phyloP scores from a whole-genome alignment of 768 basidiomycete species.

The Asterophora lycoperdoides region DNA sequence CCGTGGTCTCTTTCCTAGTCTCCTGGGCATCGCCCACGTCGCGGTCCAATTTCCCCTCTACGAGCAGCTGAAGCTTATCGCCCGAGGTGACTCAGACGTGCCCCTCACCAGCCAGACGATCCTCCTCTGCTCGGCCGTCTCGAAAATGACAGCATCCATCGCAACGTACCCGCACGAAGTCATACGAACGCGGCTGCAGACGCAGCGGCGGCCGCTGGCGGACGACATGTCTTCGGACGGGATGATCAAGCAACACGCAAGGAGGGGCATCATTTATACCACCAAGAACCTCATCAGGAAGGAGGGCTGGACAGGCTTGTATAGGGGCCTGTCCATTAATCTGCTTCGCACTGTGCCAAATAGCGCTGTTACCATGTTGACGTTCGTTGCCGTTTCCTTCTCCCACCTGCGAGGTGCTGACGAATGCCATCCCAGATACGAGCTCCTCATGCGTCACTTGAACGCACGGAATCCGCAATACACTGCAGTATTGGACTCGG shows the following conservation, averaged over 20 bases:
- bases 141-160: slow-evolving; percentile 94
- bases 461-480: slow-evolving; percentile 28
- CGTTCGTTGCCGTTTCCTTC: slow-evolving; percentile 44
- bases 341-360: slow-evolving; percentile 93
- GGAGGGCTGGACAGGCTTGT: slow-evolving; percentile 88
- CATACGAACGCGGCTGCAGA: slow-evolving; percentile 95
- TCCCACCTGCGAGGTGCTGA: background rate
- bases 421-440: slow-evolving; percentile 33
- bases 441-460: slow-evolving; percentile 52
- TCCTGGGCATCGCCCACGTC: slow-evolving; percentile 91
- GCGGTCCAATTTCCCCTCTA: slow-evolving; percentile 98
- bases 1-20: slow-evolving; percentile 87
- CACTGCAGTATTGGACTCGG: background rate
- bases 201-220: slow-evolving; percentile 63
- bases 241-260: slow-evolving; percentile 51
- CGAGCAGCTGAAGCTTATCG: slow-evolving; percentile 83
- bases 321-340: slow-evolving; percentile 93
- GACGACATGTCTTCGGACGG: slow-evolving; percentile 57
- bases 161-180: slow-evolving; percentile 99
- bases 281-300: slow-evolving; percentile 66
- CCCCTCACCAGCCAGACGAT: slow-evolving; percentile 63
- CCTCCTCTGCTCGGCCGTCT: slow-evolving; percentile 84
- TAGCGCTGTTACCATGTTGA: slow-evolving; percentile 93
- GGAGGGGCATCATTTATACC: slow-evolving; percentile 70
- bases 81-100: slow-evolving; percentile 50